Conservation (phyloP, 495 filamentous ascomycete species). For the Penicillium ucsense region DNA sequence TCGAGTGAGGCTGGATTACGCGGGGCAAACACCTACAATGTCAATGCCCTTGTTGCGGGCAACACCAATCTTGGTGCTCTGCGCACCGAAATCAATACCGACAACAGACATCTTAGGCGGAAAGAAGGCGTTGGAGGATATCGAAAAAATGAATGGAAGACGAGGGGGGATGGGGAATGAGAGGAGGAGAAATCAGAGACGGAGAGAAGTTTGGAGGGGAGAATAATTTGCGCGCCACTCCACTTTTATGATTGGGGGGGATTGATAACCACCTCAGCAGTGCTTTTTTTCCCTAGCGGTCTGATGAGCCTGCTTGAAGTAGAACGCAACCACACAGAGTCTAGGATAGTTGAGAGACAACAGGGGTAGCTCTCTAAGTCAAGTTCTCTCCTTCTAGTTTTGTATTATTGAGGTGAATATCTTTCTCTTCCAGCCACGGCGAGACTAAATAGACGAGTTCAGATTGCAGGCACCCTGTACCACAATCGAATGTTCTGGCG, state of each 20-base stretch:
- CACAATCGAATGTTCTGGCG: conserved; percentile 34
- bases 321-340: too few species aligned
- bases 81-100: conserved; percentile 91
- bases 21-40: conserved; percentile 65
- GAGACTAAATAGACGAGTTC: conserved; percentile 12
- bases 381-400: too few species aligned
- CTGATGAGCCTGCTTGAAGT: too few species aligned
- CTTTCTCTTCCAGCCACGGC: too few species aligned
- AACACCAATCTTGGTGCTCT: conserved; percentile 96
- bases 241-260: conserved; percentile 23
- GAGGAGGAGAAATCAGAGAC: conserved; percentile 13
- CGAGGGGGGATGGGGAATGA: conserved; percentile 4
- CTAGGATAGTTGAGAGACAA: too few species aligned
- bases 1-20: conserved; percentile 5
- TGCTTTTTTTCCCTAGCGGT: too few species aligned
- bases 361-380: too few species aligned
- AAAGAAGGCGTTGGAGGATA: conserved; percentile 10
- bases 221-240: conserved; percentile 34
- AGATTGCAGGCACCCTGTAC: conserved; percentile 3
- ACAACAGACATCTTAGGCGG: conserved; percentile 59
- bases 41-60: conserved; percentile 97
- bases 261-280: conserved; percentile 7
- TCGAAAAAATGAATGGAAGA: conserved; percentile 6
- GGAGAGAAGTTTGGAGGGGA: conserved; percentile 26
- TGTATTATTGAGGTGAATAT: too few species aligned